Evolutionary conservation across 306 rosid species (phyloP), one percentile per base, ranked within the genome.

Genomic region (Cyamopsis tetragonoloba): DNA sequence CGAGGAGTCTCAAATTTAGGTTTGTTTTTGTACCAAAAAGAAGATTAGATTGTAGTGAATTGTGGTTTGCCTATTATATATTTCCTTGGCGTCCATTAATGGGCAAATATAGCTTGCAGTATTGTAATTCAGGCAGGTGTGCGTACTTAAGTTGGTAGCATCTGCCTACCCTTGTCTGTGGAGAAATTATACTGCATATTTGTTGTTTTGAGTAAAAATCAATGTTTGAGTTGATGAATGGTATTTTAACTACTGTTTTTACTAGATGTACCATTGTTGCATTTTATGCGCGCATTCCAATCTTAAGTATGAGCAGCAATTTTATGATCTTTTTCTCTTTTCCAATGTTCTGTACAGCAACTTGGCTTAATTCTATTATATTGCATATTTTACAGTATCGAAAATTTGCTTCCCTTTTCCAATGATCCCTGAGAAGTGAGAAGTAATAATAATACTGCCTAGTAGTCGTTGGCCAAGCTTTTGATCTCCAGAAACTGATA

Each of bases 1-100:
- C 31, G 62, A 18, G 66, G 71, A 78, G 59, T 69, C 71, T 73
- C 67, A 62, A 57, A 62, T 27, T 51, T 72, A 63, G 80, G 72
- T 72, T 71, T 79, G 62, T 48, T 68, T n/a, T 74, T 63, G 69
- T 81, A 38, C 62, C 48, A 4, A 46, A 59, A 62, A 46, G 46
- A n/a, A 28, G 49, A 37, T 64, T 63, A 68, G 77, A 66, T 73
- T 56, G 73, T 27, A 69, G 64, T 58, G 82, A 60, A 35, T 70
- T 65, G 66, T 73, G 83, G 83, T 74, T 70, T 77, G 75, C 46
- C 69, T 74, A 61, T 74, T 74, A 61, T 74, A 50, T 78, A 68
- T 77, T 63, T 77, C 71, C 57, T 42, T 61, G 17, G 20, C 31
- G 64, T 72, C 79, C 71, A 48, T 73, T 35, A 68, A 41, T 68